phyloP scores from a whole-genome alignment of 164 flowering plant species.

The Aristolochia californica region DNA sequence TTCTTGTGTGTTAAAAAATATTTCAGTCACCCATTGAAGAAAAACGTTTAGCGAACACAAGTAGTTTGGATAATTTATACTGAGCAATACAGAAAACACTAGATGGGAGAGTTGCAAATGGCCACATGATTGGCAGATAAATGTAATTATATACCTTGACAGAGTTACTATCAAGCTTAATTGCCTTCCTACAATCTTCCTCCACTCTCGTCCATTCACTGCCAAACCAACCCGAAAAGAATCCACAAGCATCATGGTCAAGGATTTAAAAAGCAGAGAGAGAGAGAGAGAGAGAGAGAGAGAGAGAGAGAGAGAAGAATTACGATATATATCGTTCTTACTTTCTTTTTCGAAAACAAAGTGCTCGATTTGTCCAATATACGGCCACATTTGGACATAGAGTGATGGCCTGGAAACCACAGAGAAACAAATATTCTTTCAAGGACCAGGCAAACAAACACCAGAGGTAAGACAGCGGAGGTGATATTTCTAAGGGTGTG shows the following conservation, averaged over 20 bases:
- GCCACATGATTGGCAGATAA: not conserved
- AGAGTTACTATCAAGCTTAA: constrained; percentile 57
- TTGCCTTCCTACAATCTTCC: constrained; percentile 68
- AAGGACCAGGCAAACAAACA: not conserved
- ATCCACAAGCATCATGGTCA: not conserved
- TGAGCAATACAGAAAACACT: too few species aligned
- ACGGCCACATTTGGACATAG: constrained; percentile 75
- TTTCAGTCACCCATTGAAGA: too few species aligned
- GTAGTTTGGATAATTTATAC: too few species aligned
- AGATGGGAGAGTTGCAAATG: not conserved
- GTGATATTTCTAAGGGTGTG: not conserved
- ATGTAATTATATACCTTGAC: constrained; percentile 42
- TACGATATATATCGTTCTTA: constrained; percentile 19
- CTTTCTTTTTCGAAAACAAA: constrained; percentile 75
- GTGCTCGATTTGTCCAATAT: constrained; percentile 89
- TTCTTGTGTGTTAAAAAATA: too few species aligned
- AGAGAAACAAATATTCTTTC: too few species aligned
- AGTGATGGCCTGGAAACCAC: constrained; percentile 57
- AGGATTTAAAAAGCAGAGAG: not conserved
- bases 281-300: too few species aligned
- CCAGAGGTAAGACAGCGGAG: not conserved
- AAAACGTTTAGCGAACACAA: too few species aligned
- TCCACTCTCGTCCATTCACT: constrained; percentile 74
- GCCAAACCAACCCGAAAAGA: constrained; percentile 1
- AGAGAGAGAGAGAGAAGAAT: too few species aligned